Base-by-base conservation (phyloP, 2,329 filamentous ascomycete species). In the Epicoccum nigrum region DNA sequence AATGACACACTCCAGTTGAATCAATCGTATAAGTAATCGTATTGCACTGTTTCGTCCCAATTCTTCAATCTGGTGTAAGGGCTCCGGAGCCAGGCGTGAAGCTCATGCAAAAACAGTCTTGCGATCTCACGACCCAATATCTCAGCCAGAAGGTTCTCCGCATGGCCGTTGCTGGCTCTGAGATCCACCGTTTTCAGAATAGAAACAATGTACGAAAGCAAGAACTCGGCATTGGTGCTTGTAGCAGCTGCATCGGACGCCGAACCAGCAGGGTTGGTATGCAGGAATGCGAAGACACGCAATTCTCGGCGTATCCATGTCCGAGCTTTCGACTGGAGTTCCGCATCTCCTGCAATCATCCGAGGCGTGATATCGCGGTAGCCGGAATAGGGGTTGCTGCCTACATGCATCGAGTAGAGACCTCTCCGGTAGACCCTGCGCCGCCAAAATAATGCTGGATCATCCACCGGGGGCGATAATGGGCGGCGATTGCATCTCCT, bases 221-320 rank as follows among this genome's bases (percentile, higher is more conserved):
- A 73, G 56, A 92, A 96, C 65, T 96, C 92, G 7, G 88, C 84
- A 64, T 92, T 93, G 59, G 83, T 86, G 4, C 81, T 81, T 32
- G 67, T 71, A 15, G 67, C 65, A 2, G 61, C 51, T 3, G 44
- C 61, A 23, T 42, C 38, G 6, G 61, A 55, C 4, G 61, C 48
- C 1, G 56, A 58, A 56, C 63, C 63, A 12, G 58, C 43, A 2
- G 47, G 54, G 51, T 62, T 63, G 25, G 76, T 78, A 43, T 80
- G 75, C 11, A 95, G 77, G 64, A 92, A 94, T 13, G 83, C 81
- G 62, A 97, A 96, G 15, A 96, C 90, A 46, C 86, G 85, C 3
- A 97, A 77, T 68, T 97, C 93, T 34, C 93, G 83, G 1, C 92
- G 83, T 42, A 96, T 84, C 83, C 90, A 97, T 55, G 84, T 86